A percentile compares a stretch with the other conserved stretches of the same genome.
Evolutionary conservation across 1,139 yeast genomes (phyloP).

Genomic region (Suhomyces maxii): DNA sequence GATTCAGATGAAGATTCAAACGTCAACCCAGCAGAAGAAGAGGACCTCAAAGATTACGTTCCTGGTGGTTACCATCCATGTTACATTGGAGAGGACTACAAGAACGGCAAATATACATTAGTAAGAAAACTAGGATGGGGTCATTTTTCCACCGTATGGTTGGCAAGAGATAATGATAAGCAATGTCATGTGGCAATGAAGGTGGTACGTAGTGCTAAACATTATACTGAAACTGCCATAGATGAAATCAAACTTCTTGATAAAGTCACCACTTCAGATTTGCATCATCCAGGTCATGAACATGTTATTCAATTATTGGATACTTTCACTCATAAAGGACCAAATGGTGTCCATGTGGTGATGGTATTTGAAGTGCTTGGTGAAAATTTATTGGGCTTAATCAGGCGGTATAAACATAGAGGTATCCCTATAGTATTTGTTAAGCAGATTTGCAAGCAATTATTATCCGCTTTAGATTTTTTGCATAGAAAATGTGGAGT

Average conservation of each 20-base stretch:
- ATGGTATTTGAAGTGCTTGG: conserved; percentile 49
- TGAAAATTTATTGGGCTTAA: conserved; percentile 40
- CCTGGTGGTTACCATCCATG: conserved; percentile 48
- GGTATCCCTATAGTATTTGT: conserved; percentile 41
- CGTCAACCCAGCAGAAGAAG: conserved; percentile 42
- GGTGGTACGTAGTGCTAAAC: conserved; percentile 40
- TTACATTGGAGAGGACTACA: conserved; percentile 38
- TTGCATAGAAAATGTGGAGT: conserved; percentile 44
- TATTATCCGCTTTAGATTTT: conserved; percentile 39
- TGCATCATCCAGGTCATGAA: conserved; percentile 38
- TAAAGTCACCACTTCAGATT: conserved; percentile 30
- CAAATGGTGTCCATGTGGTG: conserved; percentile 45
- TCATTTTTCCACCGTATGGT: conserved; percentile 53
- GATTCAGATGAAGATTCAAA: conserved; percentile 32
- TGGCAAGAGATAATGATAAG: conserved; percentile 41
- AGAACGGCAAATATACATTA: conserved; percentile 35
- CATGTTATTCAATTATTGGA: conserved; percentile 43
- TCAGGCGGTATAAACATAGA: conserved; percentile 39
- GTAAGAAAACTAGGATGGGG: conserved; percentile 51
- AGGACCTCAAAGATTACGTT: conserved; percentile 37
- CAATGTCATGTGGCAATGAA: conserved; percentile 44
- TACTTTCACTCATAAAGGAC: conserved; percentile 42
- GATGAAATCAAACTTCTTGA: conserved; percentile 43
- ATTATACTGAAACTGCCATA: conserved; percentile 43
- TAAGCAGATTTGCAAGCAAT: conserved; percentile 39